phyloP scores from a whole-genome alignment of 2,329 filamentous ascomycete species.

The Fusarium chaquense region DNA sequence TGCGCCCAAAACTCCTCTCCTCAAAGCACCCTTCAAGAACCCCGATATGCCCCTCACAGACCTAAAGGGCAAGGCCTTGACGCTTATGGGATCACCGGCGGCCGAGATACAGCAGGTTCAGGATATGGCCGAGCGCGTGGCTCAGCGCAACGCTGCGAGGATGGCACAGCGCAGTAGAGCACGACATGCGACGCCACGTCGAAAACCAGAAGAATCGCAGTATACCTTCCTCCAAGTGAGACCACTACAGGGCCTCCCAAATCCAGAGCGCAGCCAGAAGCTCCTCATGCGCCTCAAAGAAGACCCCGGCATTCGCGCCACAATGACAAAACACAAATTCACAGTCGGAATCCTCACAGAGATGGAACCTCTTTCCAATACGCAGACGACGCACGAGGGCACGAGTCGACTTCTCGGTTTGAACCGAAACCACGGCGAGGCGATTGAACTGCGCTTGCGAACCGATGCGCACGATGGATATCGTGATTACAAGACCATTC shows the following conservation, averaged over 20 bases:
- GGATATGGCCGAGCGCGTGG: constrained; percentile 61
- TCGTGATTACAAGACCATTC: constrained; percentile 89
- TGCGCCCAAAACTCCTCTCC: constrained; percentile 72
- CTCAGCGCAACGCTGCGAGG: constrained; percentile 60
- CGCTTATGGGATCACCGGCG: constrained; percentile 72
- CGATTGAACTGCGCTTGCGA: constrained; percentile 89
- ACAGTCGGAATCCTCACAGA: constrained; percentile 88
- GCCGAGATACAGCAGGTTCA: constrained; percentile 69
- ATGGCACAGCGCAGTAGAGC: constrained; percentile 49
- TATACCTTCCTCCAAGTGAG: constrained; percentile 87
- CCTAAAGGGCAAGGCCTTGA: constrained; percentile 70
- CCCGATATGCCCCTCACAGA: constrained; percentile 62
- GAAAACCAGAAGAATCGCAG: constrained; percentile 64
- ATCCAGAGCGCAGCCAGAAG: constrained; percentile 75
- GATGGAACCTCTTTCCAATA: constrained; percentile 91
- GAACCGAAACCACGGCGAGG: constrained; percentile 88
- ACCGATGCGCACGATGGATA: constrained; percentile 97
- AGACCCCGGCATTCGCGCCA: constrained; percentile 85
- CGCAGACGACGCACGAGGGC: constrained; percentile 75
- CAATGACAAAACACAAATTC: constrained; percentile 89
- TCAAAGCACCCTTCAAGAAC: constrained; percentile 74
- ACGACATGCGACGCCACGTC: constrained; percentile 33
- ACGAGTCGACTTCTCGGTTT: constrained; percentile 83
- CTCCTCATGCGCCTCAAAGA: constrained; percentile 82
- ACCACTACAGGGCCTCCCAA: constrained; percentile 81